A percentile compares a stretch with the other conserved stretches of the same genome.
These are phyloP conservation scores for Boletus reticuloceps DNA, from an alignment of 768 basidiomycete genomes.

Conservation along the genomic window DNA sequence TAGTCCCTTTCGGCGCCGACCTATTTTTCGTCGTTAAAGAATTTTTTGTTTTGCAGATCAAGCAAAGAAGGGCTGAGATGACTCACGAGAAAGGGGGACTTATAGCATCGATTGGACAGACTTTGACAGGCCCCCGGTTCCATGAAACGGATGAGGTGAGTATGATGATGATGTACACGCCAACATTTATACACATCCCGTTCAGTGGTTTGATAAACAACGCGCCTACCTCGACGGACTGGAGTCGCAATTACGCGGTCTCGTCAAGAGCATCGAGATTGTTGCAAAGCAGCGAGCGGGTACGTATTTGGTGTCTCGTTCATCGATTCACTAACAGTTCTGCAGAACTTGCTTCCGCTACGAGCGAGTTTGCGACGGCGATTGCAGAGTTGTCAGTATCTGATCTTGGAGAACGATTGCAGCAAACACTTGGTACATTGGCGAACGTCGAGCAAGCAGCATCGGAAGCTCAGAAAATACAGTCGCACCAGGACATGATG, in stretches of 20 bases:
- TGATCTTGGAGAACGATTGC: slow-evolving; percentile 73
- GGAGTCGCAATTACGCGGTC: slow-evolving; percentile 82
- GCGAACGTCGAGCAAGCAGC: slow-evolving; percentile 73
- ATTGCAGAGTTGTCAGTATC: slow-evolving; percentile 68
- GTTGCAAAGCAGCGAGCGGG: slow-evolving; percentile 83
- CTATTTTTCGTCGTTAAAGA: background rate
- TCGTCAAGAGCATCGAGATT: slow-evolving; percentile 82
- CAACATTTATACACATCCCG: background rate
- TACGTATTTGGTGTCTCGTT: slow-evolving; percentile 26
- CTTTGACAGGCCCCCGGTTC: slow-evolving; percentile 76
- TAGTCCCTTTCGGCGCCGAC: slow-evolving; percentile 30
- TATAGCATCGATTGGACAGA: slow-evolving; percentile 80
- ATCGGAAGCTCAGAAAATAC: slow-evolving; percentile 69
- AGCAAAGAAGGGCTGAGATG: slow-evolving; percentile 78
- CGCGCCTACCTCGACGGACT: slow-evolving; percentile 83
- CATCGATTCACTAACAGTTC: background rate
- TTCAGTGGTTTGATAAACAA: slow-evolving; percentile 91
- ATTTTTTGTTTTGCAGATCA: slow-evolving; percentile 54
- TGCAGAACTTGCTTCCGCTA: slow-evolving; percentile 64
- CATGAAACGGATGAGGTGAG: slow-evolving; percentile 84
- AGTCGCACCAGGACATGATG: slow-evolving; percentile 80
- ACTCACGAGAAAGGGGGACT: slow-evolving; percentile 78
- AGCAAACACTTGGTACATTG: slow-evolving; percentile 64
- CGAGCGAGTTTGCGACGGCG: slow-evolving; percentile 78
- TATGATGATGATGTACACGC: background rate